Evolutionary conservation across 257 asterid genomes (phyloP), one percentile per base, ranked within the genome.

Genomic region (Petrea volubilis): DNA sequence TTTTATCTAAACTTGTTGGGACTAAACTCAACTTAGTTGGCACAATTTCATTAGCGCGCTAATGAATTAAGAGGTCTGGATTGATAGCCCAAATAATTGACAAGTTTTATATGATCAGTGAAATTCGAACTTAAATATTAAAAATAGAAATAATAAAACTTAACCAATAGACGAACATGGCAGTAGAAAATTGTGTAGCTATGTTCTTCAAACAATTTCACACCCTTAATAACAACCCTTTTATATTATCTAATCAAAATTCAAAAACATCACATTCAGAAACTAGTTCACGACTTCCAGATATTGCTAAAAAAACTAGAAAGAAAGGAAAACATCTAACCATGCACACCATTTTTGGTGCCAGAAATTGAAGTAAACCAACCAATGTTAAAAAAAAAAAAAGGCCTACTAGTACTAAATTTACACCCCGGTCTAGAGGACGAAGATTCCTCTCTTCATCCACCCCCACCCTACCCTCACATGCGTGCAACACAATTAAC

Each of bases 361-460:
- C 46, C 74, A 58, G 3, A 62, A 69, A 75, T 61, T 43, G 0
- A 60, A 70, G 20, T 21, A 8, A 18, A 49, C 43, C 79, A 40
- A 57, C 67, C 62, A 60, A 46, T 31, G 14, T 49, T 40, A 47
- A 40, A 40, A 34, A 34, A 34, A 34, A 10, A 34, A 34, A 10
- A 34, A 34, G n/a, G n/a, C n/a, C 5, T 43, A 63, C 71, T 44
- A 64, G 17, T 7, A 57, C 46, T 31, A 17, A 76, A 18, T 10
- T 64, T 77, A 77, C 65, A 71, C 77, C 71, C 53, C 40, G 6
- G 62, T 18, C n/a, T n/a, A n/a, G n/a, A 3, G 62, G 11, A 25
- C 10, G 27, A 2, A 46, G 3, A 4, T 12, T n/a, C n/a, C n/a
- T n/a, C 40, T 34, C 40, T n/a, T n/a, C n/a, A n/a, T 34, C 8